phyloP scores from a whole-genome alignment of 257 asterid genomes.

The Solanum pinnatisectum region DNA sequence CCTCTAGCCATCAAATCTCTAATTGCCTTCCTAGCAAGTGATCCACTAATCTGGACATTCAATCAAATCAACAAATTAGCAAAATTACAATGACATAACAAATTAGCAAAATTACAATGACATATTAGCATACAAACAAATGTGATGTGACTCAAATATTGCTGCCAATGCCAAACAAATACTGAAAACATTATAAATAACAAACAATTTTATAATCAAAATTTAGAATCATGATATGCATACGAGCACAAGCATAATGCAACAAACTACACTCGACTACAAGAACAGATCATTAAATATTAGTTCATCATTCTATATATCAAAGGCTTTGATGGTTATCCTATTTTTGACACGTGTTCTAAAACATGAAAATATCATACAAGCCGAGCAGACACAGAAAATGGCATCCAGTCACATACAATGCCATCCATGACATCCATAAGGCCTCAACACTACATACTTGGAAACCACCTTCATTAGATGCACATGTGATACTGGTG shows the following conservation, averaged over 20 bases:
- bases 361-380: background rate
- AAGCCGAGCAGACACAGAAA: background rate
- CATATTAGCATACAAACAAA: background rate
- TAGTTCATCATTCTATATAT: background rate
- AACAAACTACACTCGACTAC: background rate
- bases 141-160: background rate
- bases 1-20: conserved; percentile 67
- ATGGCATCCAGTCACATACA: background rate
- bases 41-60: conserved; percentile 59
- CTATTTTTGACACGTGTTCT: background rate
- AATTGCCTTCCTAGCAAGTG: conserved; percentile 82
- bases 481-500: background rate
- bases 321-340: background rate
- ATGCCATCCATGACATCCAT: background rate
- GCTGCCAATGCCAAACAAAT: background rate
- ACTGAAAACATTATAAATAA: background rate
- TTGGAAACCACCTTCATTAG: background rate
- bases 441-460: background rate
- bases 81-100: background rate
- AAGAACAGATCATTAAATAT: background rate
- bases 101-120: background rate
- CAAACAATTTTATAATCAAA: background rate
- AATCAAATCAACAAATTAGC: background rate
- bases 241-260: background rate
- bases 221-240: background rate